Evolutionary conservation across 805 yeast genomes (phyloP).

Genomic region (Ogataea wickerhamii): DNA sequence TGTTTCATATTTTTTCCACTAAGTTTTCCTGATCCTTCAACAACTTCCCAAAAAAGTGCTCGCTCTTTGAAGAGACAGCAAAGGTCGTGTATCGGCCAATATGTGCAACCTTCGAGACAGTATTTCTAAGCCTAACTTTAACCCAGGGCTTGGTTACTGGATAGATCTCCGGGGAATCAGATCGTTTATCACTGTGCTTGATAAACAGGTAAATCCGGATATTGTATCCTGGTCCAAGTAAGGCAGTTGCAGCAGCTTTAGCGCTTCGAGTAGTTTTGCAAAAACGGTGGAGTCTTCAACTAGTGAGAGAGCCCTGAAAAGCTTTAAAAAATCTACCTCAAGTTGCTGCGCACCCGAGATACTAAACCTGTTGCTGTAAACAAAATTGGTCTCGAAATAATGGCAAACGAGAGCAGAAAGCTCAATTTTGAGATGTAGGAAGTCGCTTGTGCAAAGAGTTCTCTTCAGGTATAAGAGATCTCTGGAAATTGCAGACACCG

Average conservation of each 20-base stretch:
- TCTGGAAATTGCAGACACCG: conserved; percentile 24
- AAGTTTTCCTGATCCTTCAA: conserved; percentile 1
- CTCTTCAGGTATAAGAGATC: conserved; percentile 30
- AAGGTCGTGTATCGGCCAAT: too few species aligned
- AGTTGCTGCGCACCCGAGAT: conserved; percentile 34
- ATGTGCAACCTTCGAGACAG: too few species aligned
- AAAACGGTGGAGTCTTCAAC: conserved; percentile 21
- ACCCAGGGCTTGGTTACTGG: too few species aligned
- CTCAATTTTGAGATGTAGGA: conserved; percentile 21
- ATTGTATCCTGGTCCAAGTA: background rate
- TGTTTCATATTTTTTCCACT: background rate
- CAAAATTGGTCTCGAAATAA: conserved; percentile 37
- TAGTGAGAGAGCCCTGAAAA: conserved; percentile 29
- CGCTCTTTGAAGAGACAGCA: too few species aligned
- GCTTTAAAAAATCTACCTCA: conserved; percentile 27
- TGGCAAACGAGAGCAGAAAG: conserved; percentile 30
- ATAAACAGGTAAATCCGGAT: conserved; percentile 5
- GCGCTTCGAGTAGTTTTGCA: conserved; percentile 18
- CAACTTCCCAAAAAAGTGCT: too few species aligned
- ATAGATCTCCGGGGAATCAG: conserved; percentile 11
- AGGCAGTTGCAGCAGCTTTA: conserved; percentile 11
- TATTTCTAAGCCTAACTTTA: too few species aligned
- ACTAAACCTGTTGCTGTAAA: conserved; percentile 37
- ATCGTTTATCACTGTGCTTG: conserved; percentile 14
- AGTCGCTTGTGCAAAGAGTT: conserved; percentile 32